These are phyloP conservation scores for Ilex aquifolium DNA, from an alignment of 257 asterid species.

Conservation along the genomic window DNA sequence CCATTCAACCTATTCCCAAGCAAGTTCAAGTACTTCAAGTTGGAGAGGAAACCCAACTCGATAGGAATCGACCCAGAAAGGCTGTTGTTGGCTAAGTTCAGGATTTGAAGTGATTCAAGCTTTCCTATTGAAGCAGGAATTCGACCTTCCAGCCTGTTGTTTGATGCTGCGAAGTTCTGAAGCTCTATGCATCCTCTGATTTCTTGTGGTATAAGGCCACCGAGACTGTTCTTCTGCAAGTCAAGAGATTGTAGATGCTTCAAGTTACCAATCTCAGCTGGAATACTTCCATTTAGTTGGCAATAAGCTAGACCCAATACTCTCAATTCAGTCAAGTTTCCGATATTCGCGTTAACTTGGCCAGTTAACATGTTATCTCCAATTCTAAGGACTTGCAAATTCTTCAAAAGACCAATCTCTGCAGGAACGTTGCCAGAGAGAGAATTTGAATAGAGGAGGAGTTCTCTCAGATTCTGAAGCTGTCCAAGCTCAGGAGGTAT, in stretches of 20 bases:
- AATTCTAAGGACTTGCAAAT: conserved; percentile 59
- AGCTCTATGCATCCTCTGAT: conserved; percentile 54
- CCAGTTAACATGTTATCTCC: conserved; percentile 77
- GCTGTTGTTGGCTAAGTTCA: conserved; percentile 80
- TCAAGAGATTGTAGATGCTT: conserved; percentile 44
- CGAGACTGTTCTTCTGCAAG: conserved; percentile 54
- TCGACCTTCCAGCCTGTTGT: conserved; percentile 50
- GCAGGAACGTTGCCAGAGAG: conserved; percentile 54
- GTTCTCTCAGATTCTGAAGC: conserved; percentile 51
- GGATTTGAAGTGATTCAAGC: conserved; percentile 54
- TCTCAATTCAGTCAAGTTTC: conserved; percentile 51
- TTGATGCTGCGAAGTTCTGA: conserved; percentile 59
- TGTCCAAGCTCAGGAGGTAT: conserved; percentile 53
- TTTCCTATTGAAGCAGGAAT: conserved; percentile 49
- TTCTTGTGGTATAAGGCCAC: conserved; percentile 57
- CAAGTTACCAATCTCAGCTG: conserved; percentile 59
- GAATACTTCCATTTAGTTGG: conserved; percentile 62
- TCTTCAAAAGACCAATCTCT: conserved; percentile 50
- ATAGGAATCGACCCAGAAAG: conserved; percentile 58
- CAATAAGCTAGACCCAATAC: conserved; percentile 69
- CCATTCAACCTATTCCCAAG: conserved; percentile 62
- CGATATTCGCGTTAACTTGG: conserved; percentile 32
- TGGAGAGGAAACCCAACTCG: conserved; percentile 39
- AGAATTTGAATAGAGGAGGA: conserved; percentile 62
- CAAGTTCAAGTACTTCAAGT: conserved; percentile 62